phyloP scores from a whole-genome alignment of 306 rosid species.

The Citrullus colocynthis region DNA sequence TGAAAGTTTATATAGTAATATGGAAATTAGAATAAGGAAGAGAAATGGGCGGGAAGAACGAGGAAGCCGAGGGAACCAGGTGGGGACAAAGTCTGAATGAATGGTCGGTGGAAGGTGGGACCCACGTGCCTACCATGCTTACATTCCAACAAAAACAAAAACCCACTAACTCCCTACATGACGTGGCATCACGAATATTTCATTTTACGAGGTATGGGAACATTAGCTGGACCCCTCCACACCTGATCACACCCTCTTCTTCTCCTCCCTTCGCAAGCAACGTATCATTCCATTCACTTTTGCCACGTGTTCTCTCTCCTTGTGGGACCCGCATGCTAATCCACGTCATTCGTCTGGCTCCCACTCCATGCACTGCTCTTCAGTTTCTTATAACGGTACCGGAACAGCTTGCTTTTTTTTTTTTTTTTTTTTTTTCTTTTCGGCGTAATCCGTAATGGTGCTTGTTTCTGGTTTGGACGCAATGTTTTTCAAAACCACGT shows the following conservation, averaged over 20 bases:
- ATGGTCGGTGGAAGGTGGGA: not conserved
- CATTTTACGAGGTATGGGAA: not conserved
- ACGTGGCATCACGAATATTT: constrained; percentile 2
- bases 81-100: not conserved
- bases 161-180: not conserved
- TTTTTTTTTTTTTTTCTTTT: no score
- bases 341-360: no score
- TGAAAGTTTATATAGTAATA: no score
- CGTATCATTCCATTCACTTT: not conserved
- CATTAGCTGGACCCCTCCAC: not conserved
- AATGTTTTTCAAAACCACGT: no score
- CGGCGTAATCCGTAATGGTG: no score
- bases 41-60: not conserved
- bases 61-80: not conserved
- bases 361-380: no score
- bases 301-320: not conserved
- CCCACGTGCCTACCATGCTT: not conserved
- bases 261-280: not conserved
- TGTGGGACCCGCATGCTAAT: no score
- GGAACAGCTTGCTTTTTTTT: no score
- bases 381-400: no score
- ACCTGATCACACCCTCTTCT: not conserved
- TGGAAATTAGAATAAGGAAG: not conserved
- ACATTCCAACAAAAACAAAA: not conserved
- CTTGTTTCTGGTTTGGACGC: no score